These are phyloP conservation scores for Termitomyces sp. DNA, from an alignment of 768 basidiomycete genomes.

Conservation along the genomic window DNA sequence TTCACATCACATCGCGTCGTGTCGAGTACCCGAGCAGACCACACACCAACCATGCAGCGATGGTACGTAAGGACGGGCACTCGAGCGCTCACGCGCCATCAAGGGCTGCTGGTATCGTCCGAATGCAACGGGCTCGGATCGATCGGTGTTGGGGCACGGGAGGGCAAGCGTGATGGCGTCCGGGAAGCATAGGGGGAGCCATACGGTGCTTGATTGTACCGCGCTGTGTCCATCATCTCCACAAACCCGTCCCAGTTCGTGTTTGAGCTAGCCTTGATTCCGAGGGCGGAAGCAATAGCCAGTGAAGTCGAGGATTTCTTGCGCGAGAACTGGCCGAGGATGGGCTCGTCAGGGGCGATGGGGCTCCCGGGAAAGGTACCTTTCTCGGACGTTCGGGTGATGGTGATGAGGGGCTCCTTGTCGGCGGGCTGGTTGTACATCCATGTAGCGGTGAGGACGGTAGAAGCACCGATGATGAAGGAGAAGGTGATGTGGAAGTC, in stretches of 20 bases:
- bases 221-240: conserved; percentile 31
- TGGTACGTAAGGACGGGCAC: no score
- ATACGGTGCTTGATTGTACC: conserved; percentile 36
- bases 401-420: conserved; percentile 24
- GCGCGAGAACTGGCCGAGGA: conserved; percentile 55
- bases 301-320: conserved; percentile 40
- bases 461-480: conserved; percentile 82
- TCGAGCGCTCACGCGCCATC: neutral
- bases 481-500: conserved; percentile 83
- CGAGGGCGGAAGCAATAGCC: conserved; percentile 50
- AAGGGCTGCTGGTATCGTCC: conserved; percentile 10
- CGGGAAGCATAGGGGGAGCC: conserved; percentile 39
- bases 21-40: neutral
- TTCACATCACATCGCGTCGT: conserved; percentile 1
- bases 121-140: conserved; percentile 15
- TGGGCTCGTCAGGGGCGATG: conserved; percentile 48
- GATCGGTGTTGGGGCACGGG: conserved; percentile 26
- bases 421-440: conserved; percentile 83
- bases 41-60: neutral
- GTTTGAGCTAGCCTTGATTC: conserved; percentile 24
- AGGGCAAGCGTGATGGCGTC: conserved; percentile 27
- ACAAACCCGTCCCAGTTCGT: conserved; percentile 10
- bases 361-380: conserved; percentile 26
- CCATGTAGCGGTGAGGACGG: conserved; percentile 87
- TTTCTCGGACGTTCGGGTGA: conserved; percentile 23